Base-by-base conservation (phyloP, 2,329 filamentous ascomycete genomes). In the Alternaria dauci region DNA sequence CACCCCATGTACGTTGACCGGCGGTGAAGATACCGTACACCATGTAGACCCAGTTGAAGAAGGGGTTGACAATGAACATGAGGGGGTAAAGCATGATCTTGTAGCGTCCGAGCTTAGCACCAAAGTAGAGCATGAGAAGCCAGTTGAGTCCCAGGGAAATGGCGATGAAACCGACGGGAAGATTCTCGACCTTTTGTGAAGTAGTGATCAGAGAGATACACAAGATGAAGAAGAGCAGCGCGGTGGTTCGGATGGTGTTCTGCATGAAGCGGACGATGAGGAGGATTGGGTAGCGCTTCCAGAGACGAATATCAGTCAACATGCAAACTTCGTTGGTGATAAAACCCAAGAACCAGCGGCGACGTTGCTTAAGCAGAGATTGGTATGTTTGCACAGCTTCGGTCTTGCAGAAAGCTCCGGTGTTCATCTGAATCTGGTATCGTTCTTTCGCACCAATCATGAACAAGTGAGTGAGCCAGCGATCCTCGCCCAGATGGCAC, bases 31-130 rank as follows among this genome's bases (percentile, higher is more conserved):
- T 96, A 44, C 93, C 94, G 77, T 97, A 97, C 2, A 97, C 91
- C 91, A 97, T 97, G 81, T 98, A 98, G 59, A 93, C 87, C 94
- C 94, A 98, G 80, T 98, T 98, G 85, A 97, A 94, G 75, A 98
- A 96, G 0, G 95, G 94, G 74, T 97, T 98, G 65, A 97, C 79
- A 47, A 97, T 81, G 76, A 97, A 98, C 93, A 98, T 97, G 64
- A 98, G 72, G 0, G 94, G 94, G 76, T 98, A 98, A 6, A 98
- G 84, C 90, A 92, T 94, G 63, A 96, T 91, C 83, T 99, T 98
- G 83, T 90, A 97, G 11, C 95, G 87, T 62, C 90, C 89, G 50
- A 98, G 86, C 79, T 92, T 93, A 56, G 89, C 86, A 25, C 93
- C 94, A 77, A 98, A 97, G 82, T 97, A 98, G 62, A 98, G 82